Percentiles rank a stretch among this genome's conserved stretches.
Evolutionary conservation across 192 early-diverging fungal species (phyloP).

Genomic region (Backusella circina): DNA sequence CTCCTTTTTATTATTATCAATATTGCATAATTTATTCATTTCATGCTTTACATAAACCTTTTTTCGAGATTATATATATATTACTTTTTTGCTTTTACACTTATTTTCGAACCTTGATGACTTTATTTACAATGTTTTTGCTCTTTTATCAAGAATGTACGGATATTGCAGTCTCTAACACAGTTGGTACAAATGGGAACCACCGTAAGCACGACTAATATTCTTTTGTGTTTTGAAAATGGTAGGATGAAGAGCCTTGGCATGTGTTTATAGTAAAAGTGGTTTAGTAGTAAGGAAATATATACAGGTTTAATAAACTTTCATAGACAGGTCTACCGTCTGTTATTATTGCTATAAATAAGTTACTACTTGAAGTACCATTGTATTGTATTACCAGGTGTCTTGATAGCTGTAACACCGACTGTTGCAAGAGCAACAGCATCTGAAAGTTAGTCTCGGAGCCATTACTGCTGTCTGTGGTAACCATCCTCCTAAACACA

Average conservation of each 20-base stretch:
- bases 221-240: conserved; percentile 88
- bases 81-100: neutral
- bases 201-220: conserved; percentile 94
- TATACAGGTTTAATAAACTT: neutral
- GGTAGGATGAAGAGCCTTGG: conserved; percentile 76
- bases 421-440: conserved; percentile 83
- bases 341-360: neutral
- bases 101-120: conserved; percentile 71
- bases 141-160: conserved; percentile 97
- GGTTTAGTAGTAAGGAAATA: neutral
- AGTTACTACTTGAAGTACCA: neutral
- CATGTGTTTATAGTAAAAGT: neutral
- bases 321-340: conserved; percentile 87
- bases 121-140: conserved; percentile 99
- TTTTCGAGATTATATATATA: neutral
- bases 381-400: conserved; percentile 53
- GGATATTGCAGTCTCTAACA: conserved; percentile 75
- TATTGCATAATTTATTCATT: neutral
- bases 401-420: conserved; percentile 82
- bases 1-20: neutral
- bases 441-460: conserved; percentile 79
- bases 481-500: neutral
- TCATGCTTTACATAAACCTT: neutral
- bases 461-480: conserved; percentile 50
- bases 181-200: conserved; percentile 88